These are phyloP conservation scores for Yamadazyma triangularis DNA, from an alignment of 1,139 yeast genomes.

Conservation along the genomic window DNA sequence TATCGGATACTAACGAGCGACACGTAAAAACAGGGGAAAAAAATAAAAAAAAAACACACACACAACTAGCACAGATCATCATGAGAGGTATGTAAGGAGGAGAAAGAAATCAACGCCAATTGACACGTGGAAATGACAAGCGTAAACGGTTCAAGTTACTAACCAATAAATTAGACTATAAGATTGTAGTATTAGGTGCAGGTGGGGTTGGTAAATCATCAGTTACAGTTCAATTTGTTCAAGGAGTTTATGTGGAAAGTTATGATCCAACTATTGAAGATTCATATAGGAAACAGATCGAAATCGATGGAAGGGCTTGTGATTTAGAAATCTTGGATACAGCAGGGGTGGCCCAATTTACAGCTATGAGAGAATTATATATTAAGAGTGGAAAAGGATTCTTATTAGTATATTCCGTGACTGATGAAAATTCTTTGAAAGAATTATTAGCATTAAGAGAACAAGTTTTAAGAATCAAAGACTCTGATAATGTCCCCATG, in stretches of 20 bases:
- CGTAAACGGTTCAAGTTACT: neutral
- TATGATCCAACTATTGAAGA: conserved; percentile 54
- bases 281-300: conserved; percentile 87
- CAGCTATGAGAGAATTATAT: conserved; percentile 64
- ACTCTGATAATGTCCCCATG: conserved; percentile 72
- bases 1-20: neutral
- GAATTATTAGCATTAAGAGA: conserved; percentile 79
- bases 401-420: conserved; percentile 81
- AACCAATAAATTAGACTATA: conserved; percentile 29
- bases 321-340: conserved; percentile 64
- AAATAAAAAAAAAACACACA: neutral
- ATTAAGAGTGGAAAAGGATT: conserved; percentile 86
- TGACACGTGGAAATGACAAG: neutral
- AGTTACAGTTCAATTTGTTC: conserved; percentile 48
- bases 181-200: conserved; percentile 48
- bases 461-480: conserved; percentile 87
- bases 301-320: conserved; percentile 88
- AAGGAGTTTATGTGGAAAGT: conserved; percentile 49
- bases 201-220: conserved; percentile 53
- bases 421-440: conserved; percentile 80
- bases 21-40: neutral
- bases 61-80: neutral
- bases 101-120: neutral
- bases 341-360: conserved; percentile 51
- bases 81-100: neutral